Evolutionary conservation across 2,329 filamentous ascomycete species (phyloP).

Genomic region (Pseudocercospora cruenta): DNA sequence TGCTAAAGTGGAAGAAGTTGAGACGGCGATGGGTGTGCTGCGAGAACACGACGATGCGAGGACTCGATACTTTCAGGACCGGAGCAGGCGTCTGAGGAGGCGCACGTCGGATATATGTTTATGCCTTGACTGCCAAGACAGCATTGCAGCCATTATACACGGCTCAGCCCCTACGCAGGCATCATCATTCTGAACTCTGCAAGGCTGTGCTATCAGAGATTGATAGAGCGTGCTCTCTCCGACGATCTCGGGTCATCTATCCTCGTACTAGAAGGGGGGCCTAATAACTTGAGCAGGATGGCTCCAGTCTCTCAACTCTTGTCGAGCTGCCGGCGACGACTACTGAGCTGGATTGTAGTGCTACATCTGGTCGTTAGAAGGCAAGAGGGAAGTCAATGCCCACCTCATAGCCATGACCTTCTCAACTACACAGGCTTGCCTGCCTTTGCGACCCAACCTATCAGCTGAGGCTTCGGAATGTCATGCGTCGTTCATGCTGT

Average conservation of each 20-base stretch:
- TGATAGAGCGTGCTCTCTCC: too few species aligned
- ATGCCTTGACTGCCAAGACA: not conserved
- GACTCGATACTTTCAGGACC: conserved; percentile 3
- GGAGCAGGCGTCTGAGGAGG: not conserved
- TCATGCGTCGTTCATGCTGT: not conserved
- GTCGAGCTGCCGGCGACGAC: not conserved
- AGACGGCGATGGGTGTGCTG: conserved; percentile 3
- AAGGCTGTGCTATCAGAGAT: too few species aligned
- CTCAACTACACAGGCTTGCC: not conserved
- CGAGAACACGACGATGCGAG: conserved; percentile 8
- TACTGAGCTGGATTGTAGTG: not conserved
- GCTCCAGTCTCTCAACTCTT: too few species aligned
- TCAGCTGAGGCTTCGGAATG: not conserved
- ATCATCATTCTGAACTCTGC: too few species aligned
- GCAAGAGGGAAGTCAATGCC: not conserved
- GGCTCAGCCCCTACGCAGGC: too few species aligned
- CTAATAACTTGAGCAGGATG: too few species aligned
- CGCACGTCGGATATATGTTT: not conserved
- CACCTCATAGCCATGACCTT: too few species aligned
- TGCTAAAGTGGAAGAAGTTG: conserved; percentile 8
- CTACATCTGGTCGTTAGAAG: not conserved
- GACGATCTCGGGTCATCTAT: too few species aligned
- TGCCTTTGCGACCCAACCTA: not conserved
- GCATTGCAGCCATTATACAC: not conserved
- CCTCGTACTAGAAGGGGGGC: too few species aligned